Evolutionary conservation across 768 basidiomycete genomes (phyloP), one percentile per base, ranked within the genome.

Genomic region (Clathrus columnatus): DNA sequence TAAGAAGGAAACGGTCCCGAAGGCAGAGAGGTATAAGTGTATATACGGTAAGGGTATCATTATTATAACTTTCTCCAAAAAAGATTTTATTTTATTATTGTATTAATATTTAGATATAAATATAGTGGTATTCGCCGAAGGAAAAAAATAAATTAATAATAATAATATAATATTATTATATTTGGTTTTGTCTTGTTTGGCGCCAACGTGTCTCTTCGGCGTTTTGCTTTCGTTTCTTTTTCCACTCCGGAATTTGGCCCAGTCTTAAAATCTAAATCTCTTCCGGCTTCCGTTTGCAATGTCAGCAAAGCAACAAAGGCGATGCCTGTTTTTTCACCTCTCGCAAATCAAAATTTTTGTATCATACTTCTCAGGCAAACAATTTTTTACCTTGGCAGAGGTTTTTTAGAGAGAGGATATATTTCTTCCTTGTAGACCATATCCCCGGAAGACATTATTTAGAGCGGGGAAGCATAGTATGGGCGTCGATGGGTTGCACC

Each of bases 331-430:
- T n/a, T n/a, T n/a, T n/a, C n/a, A n/a, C n/a, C n/a, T 36, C n/a
- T 36, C 36, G 36, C 36, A 36, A 36, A 36, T 36, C 36, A 36
- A 36, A n/a, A n/a, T n/a, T n/a, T n/a, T n/a, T n/a, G n/a, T n/a
- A n/a, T n/a, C n/a, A n/a, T n/a, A n/a, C n/a, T n/a, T n/a, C n/a
- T n/a, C n/a, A n/a, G n/a, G n/a, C n/a, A n/a, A n/a, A n/a, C n/a
- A n/a, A n/a, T n/a, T n/a, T n/a, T n/a, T n/a, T n/a, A n/a, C n/a
- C n/a, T n/a, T n/a, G n/a, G n/a, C n/a, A n/a, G n/a, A n/a, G n/a
- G n/a, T n/a, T n/a, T n/a, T n/a, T n/a, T n/a, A n/a, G n/a, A 43
- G 42, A 41, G 42, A 52, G 51, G 49, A 21, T 50, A 50, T 50
- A 50, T 50, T 20, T 20, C 21, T 17, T 20, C n/a, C 27, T 32